Evolutionary conservation across 169 alveolate genomes (phyloP), one percentile per base, ranked within the genome.

Genomic region (Cryptosporidium ryanae): DNA sequence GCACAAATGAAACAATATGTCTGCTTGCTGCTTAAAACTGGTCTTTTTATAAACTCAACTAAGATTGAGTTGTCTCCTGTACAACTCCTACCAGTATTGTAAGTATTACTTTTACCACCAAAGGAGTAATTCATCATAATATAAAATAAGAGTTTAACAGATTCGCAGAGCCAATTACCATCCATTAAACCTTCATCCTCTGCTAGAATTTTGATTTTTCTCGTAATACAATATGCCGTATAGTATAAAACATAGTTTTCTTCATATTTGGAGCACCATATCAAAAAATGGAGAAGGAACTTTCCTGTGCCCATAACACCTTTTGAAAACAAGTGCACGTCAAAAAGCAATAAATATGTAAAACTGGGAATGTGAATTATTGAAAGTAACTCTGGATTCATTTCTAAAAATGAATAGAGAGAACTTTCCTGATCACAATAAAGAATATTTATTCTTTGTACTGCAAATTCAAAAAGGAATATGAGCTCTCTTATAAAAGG

Each of bases 211-310:
- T 31, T 59, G 3, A 76, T 76, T 38, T 76, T 59, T 15, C 49
- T 43, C 15, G 87, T 59, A 27, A 76, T 59, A 12, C 87, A 59
- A 61, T 59, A 76, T 3, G 87, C 87, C 8, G 76, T n/a, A 55
- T 59, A 76, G 21, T 59, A 76, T 43, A 44, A 44, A 59, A 76
- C 18, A 59, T 61, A 59, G 44, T 76, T 31, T 17, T 59, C 46
- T 27, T 76, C 71, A 46, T 76, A 59, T 43, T 55, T 76, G 21
- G 76, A 59, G 34, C 87, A 76, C 87, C 87, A 59, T 34, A 29
- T 59, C 17, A 59, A 23, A 59, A 68, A 68, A 49, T 52, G 21
- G 6, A 65, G 25, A 27, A 68, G 83, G 21, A 68, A 68, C 15
- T 50, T 68, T n/a, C 83, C 83, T 32, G 83, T 55, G 31, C 48